Base-by-base conservation (phyloP, 768 basidiomycete species). In the Peribolospora kevripleyi region DNA sequence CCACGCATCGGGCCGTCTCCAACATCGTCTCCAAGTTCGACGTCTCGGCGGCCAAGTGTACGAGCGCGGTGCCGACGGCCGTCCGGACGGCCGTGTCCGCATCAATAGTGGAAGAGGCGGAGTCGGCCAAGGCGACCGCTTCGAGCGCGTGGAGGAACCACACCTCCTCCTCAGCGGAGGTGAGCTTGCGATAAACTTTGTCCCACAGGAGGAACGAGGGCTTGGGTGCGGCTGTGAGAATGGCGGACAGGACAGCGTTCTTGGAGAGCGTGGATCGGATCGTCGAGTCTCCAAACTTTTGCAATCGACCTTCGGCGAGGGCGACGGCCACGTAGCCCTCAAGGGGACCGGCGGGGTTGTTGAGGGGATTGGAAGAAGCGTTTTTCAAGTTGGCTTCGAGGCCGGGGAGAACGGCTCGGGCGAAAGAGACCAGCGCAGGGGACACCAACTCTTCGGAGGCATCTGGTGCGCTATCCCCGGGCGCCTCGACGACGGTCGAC, bases 201-300 rank as follows among this genome's bases (percentile, higher is more conserved):
- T 91, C 87, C 76, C 77, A 85, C 10, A 90, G 61, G 46, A 95
- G 66, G 69, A 93, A 93, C 2, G 82, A 80, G 0, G 85, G 82
- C 64, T 86, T 93, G 36, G 74, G 68, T 10, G 70, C 68, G 0
- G 76, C 66, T 4, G 66, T 51, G 14, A 66, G 59, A 43, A 71
- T 56, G 7, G 57, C 55, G 40, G 64, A 60, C 38, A 69, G 48
- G 13, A 61, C 60, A 0, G 65, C 49, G 48, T 67, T 67, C 25
- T 59, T 52, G 7, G 58, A 43, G 42, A 25, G 25, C 25, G 25
- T 25, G 25, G 25, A 25, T 25, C 25, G 25, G 25, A 69, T 48
- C 42, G 59, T 50, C 37, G 49, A 55, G 55, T 57, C 59, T 53
- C 39, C 42, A 8, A 51, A 11, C 46, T 57, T 48, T 25, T 39